These are phyloP conservation scores for Umbelopsis sp. DNA, from an alignment of 192 early-diverging fungal genomes.

Conservation along the genomic window DNA sequence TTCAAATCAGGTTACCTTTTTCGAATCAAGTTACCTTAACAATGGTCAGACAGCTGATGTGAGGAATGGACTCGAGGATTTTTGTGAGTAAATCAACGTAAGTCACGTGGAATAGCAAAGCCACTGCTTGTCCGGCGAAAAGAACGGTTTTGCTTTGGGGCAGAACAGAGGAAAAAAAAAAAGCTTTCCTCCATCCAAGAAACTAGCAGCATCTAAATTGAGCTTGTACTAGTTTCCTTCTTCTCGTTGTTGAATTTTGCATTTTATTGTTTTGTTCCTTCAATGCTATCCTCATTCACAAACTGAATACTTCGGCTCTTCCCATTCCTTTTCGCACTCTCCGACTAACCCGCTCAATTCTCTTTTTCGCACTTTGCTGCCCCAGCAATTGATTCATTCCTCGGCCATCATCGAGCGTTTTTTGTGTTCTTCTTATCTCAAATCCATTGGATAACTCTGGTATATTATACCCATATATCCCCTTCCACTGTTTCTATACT, in stretches of 20 bases:
- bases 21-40: too few species aligned
- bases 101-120: neutral
- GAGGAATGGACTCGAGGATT: neutral
- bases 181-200: neutral
- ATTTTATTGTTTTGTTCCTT: neutral
- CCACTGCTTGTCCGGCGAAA: neutral
- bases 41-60: neutral
- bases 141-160: neutral
- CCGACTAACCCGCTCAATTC: constrained; percentile 5
- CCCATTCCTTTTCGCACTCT: constrained; percentile 13
- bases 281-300: constrained; percentile 1
- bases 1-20: too few species aligned
- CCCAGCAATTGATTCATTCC: neutral
- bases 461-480: too few species aligned
- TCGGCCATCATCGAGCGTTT: neutral
- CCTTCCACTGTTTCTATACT: too few species aligned
- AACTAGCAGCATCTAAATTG: neutral
- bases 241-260: neutral
- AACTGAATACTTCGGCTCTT: neutral
- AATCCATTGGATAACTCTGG: too few species aligned
- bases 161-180: neutral
- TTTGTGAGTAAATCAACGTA: neutral
- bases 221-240: neutral
- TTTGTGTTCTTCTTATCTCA: too few species aligned
- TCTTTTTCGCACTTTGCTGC: neutral